Evolutionary conservation across 2,329 filamentous ascomycete species (phyloP).

Genomic region (Calonectria hawksworthii): DNA sequence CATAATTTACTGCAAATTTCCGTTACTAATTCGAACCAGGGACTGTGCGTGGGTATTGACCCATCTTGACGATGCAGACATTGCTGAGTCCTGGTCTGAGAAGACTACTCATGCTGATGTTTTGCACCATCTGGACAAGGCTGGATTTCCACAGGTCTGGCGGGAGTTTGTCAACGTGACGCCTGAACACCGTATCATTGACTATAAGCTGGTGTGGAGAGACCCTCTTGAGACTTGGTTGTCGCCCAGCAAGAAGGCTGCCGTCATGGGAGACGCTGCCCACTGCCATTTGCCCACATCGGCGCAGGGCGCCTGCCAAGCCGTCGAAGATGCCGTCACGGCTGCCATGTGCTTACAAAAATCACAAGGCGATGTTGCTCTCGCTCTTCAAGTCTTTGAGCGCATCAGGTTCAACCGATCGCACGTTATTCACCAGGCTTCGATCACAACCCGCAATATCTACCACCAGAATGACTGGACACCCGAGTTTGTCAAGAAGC

Average conservation of each 20-base stretch:
- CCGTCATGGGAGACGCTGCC: constrained; percentile 18
- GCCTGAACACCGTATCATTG: constrained; percentile 6
- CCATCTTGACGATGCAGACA: constrained; percentile 10
- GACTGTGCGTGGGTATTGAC: background rate
- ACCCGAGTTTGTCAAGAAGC: constrained; percentile 17
- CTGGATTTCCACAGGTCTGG: constrained; percentile 16
- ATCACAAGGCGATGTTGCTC: constrained; percentile 9
- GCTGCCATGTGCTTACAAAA: constrained; percentile 13
- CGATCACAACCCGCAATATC: constrained; percentile 3
- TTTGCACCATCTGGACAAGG: constrained; percentile 8
- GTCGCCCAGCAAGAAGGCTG: background rate
- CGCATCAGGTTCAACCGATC: constrained; percentile 23
- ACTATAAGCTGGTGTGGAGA: constrained; percentile 26
- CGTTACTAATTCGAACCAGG: background rate
- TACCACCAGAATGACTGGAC: constrained; percentile 14
- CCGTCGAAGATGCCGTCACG: constrained; percentile 8
- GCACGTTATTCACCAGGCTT: constrained; percentile 16
- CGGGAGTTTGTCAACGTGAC: background rate
- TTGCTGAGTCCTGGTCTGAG: constrained; percentile 15
- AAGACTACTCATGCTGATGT: background rate
- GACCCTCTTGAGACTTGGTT: constrained; percentile 19
- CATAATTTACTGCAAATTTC: background rate
- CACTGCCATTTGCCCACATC: constrained; percentile 24
- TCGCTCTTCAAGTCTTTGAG: constrained; percentile 21
- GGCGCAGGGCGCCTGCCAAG: constrained; percentile 15